Evolutionary conservation across 331 rosid genomes (phyloP).

Genomic region (Telfairia occidentalis): DNA sequence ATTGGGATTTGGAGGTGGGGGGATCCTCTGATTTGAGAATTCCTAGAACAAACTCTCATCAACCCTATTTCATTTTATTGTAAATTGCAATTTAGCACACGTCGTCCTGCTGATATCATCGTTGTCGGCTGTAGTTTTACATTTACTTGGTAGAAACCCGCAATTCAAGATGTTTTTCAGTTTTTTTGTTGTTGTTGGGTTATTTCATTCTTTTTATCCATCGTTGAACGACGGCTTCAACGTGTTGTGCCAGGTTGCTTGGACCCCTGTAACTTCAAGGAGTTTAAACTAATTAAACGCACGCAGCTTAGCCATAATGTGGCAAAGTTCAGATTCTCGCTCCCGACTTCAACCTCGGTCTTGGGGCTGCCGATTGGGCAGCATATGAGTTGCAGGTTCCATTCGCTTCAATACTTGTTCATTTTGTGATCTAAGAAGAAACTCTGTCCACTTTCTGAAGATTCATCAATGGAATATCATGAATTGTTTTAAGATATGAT

Average conservation of each 20-base stretch:
- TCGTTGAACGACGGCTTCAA: neutral
- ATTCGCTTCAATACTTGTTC: neutral
- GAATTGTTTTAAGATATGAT: neutral
- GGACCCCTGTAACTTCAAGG: constrained; percentile 47
- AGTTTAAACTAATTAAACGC: constrained; percentile 50
- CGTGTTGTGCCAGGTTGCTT: constrained; percentile 33
- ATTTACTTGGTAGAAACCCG: neutral
- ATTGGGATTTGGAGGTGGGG: neutral
- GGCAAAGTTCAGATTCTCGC: constrained; percentile 57
- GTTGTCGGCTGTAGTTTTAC: neutral
- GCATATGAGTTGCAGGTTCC: constrained; percentile 49
- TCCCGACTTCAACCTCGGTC: constrained; percentile 43
- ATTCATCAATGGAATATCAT: neutral
- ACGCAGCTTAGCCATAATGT: constrained; percentile 41
- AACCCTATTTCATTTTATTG: neutral
- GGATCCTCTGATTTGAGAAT: neutral
- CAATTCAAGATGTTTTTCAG: neutral
- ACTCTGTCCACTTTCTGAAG: neutral
- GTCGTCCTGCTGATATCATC: too few relatives aligned
- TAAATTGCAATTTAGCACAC: neutral
- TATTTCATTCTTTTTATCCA: neutral
- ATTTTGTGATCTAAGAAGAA: neutral
- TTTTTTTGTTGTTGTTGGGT: neutral
- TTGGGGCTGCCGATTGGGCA: constrained; percentile 80
- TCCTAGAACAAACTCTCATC: neutral